These are phyloP conservation scores for Oemleria cerasiformis DNA, from an alignment of 306 rosid species.

Conservation along the genomic window DNA sequence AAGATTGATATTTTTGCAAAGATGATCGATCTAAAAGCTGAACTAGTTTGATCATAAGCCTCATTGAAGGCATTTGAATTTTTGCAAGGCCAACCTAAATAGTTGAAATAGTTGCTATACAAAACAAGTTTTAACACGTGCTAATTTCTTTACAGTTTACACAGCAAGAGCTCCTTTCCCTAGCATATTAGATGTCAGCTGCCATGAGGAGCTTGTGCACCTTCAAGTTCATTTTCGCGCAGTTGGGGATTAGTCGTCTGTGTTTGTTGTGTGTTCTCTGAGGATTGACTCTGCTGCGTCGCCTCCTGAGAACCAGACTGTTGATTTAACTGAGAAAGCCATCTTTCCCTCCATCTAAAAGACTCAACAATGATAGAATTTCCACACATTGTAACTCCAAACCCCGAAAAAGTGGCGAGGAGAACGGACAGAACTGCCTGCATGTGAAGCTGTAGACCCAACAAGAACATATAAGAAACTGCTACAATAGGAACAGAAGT, in stretches of 20 bases:
- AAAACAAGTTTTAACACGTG: not conserved
- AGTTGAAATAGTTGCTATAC: not conserved
- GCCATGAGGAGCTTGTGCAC: constrained; percentile 22
- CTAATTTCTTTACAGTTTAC: constrained; percentile 23
- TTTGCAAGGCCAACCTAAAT: constrained; percentile 6
- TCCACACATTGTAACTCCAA: constrained; percentile 66
- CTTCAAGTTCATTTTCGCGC: constrained; percentile 28
- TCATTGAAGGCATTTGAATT: no score
- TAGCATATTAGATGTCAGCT: constrained; percentile 19
- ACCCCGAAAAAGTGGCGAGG: constrained; percentile 69
- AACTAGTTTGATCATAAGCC: not conserved
- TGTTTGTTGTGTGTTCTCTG: constrained; percentile 27
- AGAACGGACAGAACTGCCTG: constrained; percentile 65
- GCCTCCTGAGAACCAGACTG: constrained; percentile 22
- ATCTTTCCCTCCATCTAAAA: constrained; percentile 38
- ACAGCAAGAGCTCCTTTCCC: constrained; percentile 12
- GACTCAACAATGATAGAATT: constrained; percentile 44
- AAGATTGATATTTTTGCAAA: not conserved
- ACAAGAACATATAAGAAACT: constrained; percentile 14
- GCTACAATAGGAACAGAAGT: not conserved
- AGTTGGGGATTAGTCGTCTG: constrained; percentile 29
- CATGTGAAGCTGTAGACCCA: constrained; percentile 51
- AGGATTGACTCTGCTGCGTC: constrained; percentile 27
- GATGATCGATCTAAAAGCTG: not conserved
- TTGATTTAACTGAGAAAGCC: constrained; percentile 34